A percentile compares a stretch with the other conserved stretches of the same genome.
These are phyloP conservation scores for Arthroderma sp. DNA, from an alignment of 2,329 filamentous ascomycete genomes.

Conservation along the genomic window DNA sequence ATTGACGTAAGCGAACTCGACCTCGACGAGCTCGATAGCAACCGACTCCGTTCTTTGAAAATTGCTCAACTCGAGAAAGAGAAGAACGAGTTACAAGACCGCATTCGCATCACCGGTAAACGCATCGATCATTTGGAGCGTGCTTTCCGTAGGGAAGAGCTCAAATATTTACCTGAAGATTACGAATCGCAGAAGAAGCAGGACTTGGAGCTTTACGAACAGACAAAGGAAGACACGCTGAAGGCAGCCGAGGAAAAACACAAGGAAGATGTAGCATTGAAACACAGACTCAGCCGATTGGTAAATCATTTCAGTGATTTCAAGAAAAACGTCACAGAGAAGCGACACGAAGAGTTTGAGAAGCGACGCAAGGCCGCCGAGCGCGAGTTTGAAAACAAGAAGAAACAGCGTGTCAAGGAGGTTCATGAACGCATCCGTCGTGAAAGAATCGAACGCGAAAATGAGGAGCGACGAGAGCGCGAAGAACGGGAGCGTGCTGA, in stretches of 20 bases:
- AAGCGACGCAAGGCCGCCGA: conserved; percentile 83
- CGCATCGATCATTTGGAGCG: conserved; percentile 94
- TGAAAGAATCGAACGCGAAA: conserved; percentile 74
- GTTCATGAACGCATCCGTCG: conserved; percentile 67
- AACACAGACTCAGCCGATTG: conserved; percentile 77
- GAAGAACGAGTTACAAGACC: conserved; percentile 91
- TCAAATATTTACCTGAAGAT: conserved; percentile 78
- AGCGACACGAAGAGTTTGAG: conserved; percentile 90
- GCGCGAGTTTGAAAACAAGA: conserved; percentile 84
- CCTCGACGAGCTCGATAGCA: conserved; percentile 74
- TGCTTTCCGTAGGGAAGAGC: conserved; percentile 89
- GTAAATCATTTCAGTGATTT: conserved; percentile 76
- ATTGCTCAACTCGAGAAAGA: conserved; percentile 91
- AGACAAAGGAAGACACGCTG: conserved; percentile 62
- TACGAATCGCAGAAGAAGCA: conserved; percentile 68
- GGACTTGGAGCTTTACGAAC: conserved; percentile 70
- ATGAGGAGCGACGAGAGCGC: conserved; percentile 59
- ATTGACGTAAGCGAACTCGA: conserved; percentile 61
- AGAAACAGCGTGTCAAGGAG: conserved; percentile 75
- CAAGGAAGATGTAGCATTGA: conserved; percentile 80
- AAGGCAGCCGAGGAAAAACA: conserved; percentile 76
- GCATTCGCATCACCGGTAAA: conserved; percentile 82
- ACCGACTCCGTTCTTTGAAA: conserved; percentile 85
- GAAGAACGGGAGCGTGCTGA: conserved; percentile 78
- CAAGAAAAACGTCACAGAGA: conserved; percentile 67